Conservation (phyloP, 2,329 filamentous ascomycete genomes). For the Lecanicillium sp. region DNA sequence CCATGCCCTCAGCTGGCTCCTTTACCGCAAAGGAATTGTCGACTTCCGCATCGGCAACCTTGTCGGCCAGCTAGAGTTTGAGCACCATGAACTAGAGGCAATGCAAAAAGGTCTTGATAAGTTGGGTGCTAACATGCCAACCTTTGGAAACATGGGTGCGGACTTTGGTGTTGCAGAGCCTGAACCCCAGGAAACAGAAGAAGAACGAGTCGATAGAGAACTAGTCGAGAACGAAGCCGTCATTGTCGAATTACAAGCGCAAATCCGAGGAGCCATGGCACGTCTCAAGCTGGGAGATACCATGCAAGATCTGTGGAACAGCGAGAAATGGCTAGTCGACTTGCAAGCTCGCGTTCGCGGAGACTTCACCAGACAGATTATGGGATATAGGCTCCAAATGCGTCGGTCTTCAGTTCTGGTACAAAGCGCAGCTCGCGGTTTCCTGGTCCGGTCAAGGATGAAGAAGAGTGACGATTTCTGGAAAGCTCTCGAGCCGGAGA, state of each 20-base stretch:
- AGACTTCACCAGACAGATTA: constrained; percentile 77
- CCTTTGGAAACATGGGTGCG: constrained; percentile 93
- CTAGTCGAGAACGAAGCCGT: constrained; percentile 64
- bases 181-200: constrained; percentile 75
- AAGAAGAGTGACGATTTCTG: constrained; percentile 56
- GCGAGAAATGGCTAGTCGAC: constrained; percentile 68
- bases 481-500: constrained; percentile 60
- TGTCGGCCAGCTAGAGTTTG: constrained; percentile 92
- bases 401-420: constrained; percentile 67
- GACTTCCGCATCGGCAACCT: constrained; percentile 95
- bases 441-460: constrained; percentile 59
- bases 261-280: constrained; percentile 72
- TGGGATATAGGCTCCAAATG: constrained; percentile 77
- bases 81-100: constrained; percentile 93
- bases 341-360: constrained; percentile 83
- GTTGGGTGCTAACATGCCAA: constrained; percentile 90
- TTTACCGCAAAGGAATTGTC: constrained; percentile 90
- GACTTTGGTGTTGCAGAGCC: constrained; percentile 79
- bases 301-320: constrained; percentile 88
- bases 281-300: constrained; percentile 68
- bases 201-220: constrained; percentile 78
- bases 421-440: constrained; percentile 71
- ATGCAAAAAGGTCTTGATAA: constrained; percentile 97
- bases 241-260: constrained; percentile 76
- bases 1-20: constrained; percentile 92